These are phyloP conservation scores for Trichoderma sp. DNA, from an alignment of 2,329 filamentous ascomycete species.

Conservation along the genomic window DNA sequence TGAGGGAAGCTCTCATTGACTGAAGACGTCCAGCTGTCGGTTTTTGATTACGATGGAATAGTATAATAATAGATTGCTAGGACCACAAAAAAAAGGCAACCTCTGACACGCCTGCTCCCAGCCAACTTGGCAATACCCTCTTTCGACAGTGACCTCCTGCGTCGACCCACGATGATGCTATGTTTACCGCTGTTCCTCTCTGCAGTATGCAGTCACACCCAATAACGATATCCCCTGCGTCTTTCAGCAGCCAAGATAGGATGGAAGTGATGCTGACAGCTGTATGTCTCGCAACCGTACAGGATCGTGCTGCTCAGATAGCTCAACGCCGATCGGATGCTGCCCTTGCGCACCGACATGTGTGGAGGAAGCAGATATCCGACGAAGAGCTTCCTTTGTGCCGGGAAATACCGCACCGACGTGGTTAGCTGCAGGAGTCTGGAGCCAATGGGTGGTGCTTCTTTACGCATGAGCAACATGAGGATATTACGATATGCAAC, in stretches of 20 bases:
- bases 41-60: background rate
- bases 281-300: slow-evolving; percentile 23
- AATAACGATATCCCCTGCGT: background rate
- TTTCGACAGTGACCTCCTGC: background rate
- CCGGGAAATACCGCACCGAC: slow-evolving; percentile 16
- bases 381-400: background rate
- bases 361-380: slow-evolving; percentile 18
- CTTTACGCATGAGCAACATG: background rate
- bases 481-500: slow-evolving; percentile 15
- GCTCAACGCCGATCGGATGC: slow-evolving; percentile 12
- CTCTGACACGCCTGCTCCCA: background rate
- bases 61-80: slow-evolving; percentile 4
- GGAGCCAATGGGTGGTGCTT: background rate
- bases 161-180: background rate
- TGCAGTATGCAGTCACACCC: slow-evolving; percentile 5
- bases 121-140: background rate
- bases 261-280: slow-evolving; percentile 20
- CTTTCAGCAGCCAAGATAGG: background rate
- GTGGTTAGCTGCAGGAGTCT: slow-evolving; percentile 10
- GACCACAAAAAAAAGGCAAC: background rate
- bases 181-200: background rate
- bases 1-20: slow-evolving; percentile 1
- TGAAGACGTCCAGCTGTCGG: background rate
- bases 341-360: background rate
- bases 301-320: slow-evolving; percentile 19